Evolutionary conservation across 305 asterid species (phyloP), one percentile per base, ranked within the genome.

Genomic region (Fraxinus paxiana): DNA sequence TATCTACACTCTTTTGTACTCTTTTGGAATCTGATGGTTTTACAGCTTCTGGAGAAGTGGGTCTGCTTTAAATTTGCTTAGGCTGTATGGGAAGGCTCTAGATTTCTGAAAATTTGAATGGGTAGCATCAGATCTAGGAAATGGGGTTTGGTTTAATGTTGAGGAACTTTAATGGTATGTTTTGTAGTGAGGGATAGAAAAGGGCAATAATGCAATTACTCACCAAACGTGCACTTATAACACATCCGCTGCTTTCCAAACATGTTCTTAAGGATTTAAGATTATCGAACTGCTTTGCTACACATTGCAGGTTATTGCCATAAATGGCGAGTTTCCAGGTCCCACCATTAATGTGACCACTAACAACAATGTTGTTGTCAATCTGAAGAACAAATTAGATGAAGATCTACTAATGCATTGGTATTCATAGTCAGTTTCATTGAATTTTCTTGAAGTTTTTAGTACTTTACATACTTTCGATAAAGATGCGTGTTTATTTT

Each of bases 301-400:
- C 77, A 18, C 77, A 15, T 78, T 88, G 87, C 93, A 96, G 99
- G 99, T 95, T 73, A 95, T 95, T 87, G 98, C 98, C 73, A 81
- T 95, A 15, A 95, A 95, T 88, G 96, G 93, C 46, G 84, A 91
- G 78, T 96, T 96, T 77, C 98, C 99, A 3, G 99, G 99, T 30
- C 97, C 99, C 15, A 83, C 89, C 10, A 75, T 96, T 28, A 96
- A 96, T 86, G 91, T 91, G 61, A 96, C 99, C 51, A 94, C 99
- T 48, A 94, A 96, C 87, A 78, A 96, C 91, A 90, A 93, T 84
- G 92, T 96, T 84, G 87, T 85, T 80, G 91, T 96, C 83, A 92
- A 92, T 85, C 97, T 96, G 86, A 89, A 65, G 83, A 96, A 96
- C 87, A 94, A 91, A 79, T 75, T 96, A 73, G 99, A 92, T 82